phyloP scores from a whole-genome alignment of 1,284 basidiomycete species.

The Tilletia horrida region DNA sequence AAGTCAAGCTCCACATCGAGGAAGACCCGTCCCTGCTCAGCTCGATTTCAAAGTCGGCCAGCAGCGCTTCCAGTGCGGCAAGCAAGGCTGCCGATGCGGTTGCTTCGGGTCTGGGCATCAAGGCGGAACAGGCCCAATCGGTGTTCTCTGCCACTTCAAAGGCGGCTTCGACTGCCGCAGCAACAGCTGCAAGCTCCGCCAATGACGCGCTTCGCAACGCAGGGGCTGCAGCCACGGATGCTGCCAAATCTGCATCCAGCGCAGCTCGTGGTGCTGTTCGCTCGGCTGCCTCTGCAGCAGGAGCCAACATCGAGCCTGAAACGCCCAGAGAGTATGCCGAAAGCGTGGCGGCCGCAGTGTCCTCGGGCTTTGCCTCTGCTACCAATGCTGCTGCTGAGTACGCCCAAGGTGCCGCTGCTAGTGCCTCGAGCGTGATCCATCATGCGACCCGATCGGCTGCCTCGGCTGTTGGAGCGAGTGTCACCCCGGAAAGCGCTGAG shows the following conservation, averaged over 20 bases:
- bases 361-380: background rate
- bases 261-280: slow-evolving; percentile 24
- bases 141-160: too few relatives aligned
- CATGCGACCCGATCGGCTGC: slow-evolving; percentile 19
- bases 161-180: background rate
- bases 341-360: slow-evolving; percentile 1
- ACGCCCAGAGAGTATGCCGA: slow-evolving; percentile 27
- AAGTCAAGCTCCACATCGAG: slow-evolving; percentile 30
- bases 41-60: background rate
- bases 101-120: background rate
- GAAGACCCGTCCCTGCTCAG: slow-evolving; percentile 19
- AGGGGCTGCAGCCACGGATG: slow-evolving; percentile 22
- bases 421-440: slow-evolving; percentile 9
- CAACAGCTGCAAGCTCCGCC: slow-evolving; percentile 21
- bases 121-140: background rate
- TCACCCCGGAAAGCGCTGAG: slow-evolving; percentile 11
- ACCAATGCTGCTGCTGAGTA: background rate
- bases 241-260: slow-evolving; percentile 17
- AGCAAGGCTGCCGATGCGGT: background rate
- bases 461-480: slow-evolving; percentile 26
- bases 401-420: background rate
- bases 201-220: slow-evolving; percentile 21
- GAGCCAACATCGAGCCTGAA: slow-evolving; percentile 28
- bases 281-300: slow-evolving; percentile 27
- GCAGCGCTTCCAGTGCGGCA: slow-evolving; percentile 2